These are phyloP conservation scores for Coccomyxa sp. DNA, from an alignment of 139 green algal genomes.

Conservation along the genomic window DNA sequence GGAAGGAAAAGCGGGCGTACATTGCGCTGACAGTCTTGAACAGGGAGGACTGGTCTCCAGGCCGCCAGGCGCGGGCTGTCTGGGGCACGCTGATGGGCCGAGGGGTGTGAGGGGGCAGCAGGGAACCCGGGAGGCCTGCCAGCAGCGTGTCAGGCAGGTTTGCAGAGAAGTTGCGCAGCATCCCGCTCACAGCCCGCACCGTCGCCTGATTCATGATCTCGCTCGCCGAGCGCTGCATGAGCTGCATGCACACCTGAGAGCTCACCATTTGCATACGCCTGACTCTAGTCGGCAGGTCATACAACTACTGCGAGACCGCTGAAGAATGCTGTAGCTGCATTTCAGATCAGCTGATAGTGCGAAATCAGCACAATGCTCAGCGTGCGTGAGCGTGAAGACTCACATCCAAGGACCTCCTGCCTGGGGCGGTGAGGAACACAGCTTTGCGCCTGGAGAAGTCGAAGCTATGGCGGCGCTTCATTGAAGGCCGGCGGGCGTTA, in stretches of 20 bases:
- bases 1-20: not conserved
- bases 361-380: too few relatives aligned
- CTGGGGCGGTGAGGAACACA: too few relatives aligned
- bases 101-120: not conserved
- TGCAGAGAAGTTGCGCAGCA: not conserved
- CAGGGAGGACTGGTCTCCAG: not conserved
- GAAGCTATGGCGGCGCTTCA: slow-evolving; percentile 24
- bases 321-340: too few relatives aligned
- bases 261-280: not conserved
- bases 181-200: not conserved
- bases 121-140: not conserved
- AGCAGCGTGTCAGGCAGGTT: not conserved
- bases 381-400: too few relatives aligned
- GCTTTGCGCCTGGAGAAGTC: slow-evolving; percentile 10
- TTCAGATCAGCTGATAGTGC: too few relatives aligned
- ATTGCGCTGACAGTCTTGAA: not conserved
- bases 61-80: not conserved
- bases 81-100: not conserved
- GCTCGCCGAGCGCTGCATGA: slow-evolving; percentile 6
- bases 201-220: not conserved
- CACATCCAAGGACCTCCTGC: too few relatives aligned
- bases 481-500: not conserved
- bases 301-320: too few relatives aligned
- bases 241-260: not conserved
- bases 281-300: too few relatives aligned